Evolutionary conservation across 2,329 filamentous ascomycete genomes (phyloP).

Genomic region (Alternaria ethzedia): DNA sequence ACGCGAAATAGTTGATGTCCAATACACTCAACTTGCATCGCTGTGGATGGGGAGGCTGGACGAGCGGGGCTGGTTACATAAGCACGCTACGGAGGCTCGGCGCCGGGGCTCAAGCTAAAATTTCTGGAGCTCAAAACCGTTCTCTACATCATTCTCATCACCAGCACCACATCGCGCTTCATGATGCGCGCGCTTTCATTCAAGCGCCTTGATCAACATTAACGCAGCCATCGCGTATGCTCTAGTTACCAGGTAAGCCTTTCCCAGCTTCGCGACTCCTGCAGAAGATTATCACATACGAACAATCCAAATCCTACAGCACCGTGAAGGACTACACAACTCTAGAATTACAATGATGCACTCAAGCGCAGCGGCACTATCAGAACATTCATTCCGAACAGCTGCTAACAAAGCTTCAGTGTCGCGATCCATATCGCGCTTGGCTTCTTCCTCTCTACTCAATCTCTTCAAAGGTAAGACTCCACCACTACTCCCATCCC

Average conservation of each 20-base stretch:
- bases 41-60: neutral
- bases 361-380: conserved; percentile 14
- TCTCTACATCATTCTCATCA: conserved; percentile 9
- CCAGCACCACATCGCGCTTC: conserved; percentile 21
- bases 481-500: conserved; percentile 9
- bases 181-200: conserved; percentile 20
- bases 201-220: conserved; percentile 13
- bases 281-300: conserved; percentile 53
- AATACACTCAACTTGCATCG: neutral
- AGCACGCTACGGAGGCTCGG: conserved; percentile 28
- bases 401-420: conserved; percentile 27
- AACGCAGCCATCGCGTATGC: conserved; percentile 15
- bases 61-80: conserved; percentile 11
- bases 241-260: conserved; percentile 22
- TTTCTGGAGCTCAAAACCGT: conserved; percentile 30
- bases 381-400: neutral
- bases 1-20: neutral
- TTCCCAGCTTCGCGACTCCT: conserved; percentile 8
- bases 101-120: conserved; percentile 27
- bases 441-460: neutral
- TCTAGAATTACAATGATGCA: conserved; percentile 66
- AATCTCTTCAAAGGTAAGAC: conserved; percentile 51
- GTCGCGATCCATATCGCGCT: neutral
- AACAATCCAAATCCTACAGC: conserved; percentile 67
- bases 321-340: conserved; percentile 59